phyloP scores from a whole-genome alignment of 1,139 yeast genomes.

The Pneumocystis jirovecii region DNA sequence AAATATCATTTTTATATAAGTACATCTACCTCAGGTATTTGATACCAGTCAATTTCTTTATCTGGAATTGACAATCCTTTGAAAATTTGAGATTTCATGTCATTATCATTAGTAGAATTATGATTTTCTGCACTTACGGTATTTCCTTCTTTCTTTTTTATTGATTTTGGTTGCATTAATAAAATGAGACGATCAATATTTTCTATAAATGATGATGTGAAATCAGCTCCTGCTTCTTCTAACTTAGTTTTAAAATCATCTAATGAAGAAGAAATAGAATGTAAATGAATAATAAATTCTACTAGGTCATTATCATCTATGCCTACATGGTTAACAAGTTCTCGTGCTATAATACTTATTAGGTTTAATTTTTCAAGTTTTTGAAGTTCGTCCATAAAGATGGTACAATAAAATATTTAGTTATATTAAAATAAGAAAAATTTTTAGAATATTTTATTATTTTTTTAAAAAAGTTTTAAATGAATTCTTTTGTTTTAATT shows the following conservation, averaged over 20 bases:
- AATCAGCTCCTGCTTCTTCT: slow-evolving; percentile 48
- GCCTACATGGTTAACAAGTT: slow-evolving; percentile 12
- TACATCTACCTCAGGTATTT: background rate
- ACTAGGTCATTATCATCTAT: slow-evolving; percentile 37
- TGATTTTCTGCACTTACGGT: background rate
- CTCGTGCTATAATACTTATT: background rate
- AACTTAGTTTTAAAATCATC: slow-evolving; percentile 32
- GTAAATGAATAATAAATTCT: slow-evolving; percentile 41
- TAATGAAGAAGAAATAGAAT: slow-evolving; percentile 26
- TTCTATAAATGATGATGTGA: slow-evolving; percentile 33
- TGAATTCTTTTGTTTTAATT: background rate
- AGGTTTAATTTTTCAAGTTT: background rate
- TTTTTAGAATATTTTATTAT: background rate
- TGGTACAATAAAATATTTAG: background rate
- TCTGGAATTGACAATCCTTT: slow-evolving; percentile 12
- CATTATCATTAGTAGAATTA: background rate
- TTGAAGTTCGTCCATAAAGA: background rate
- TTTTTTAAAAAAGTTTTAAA: background rate
- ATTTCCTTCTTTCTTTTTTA: slow-evolving; percentile 2
- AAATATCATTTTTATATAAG: slow-evolving; percentile 4
- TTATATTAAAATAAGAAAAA: background rate
- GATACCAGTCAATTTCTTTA: slow-evolving; percentile 6
- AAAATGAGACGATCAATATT: slow-evolving; percentile 26
- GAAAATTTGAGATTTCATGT: slow-evolving; percentile 8
- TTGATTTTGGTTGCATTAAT: slow-evolving; percentile 22